A percentile compares a stretch with the other conserved stretches of the same genome.
Conservation (phyloP, 257 asterid species). For the Lithospermum erythrorhizon region DNA sequence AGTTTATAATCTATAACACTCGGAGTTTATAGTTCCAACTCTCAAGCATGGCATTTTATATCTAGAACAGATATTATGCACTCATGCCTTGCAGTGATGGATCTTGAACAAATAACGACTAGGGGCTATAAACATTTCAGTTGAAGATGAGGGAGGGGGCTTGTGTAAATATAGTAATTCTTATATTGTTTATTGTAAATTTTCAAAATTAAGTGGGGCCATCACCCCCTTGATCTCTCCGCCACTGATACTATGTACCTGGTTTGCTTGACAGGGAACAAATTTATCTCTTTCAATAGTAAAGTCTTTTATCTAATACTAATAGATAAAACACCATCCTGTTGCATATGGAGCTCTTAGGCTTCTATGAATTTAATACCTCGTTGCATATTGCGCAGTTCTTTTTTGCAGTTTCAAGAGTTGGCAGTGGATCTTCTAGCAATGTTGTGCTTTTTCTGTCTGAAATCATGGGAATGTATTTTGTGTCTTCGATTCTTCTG, state of each 20-base stretch:
- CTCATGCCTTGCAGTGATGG: background rate
- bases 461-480: conserved; percentile 99
- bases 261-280: too few relatives aligned
- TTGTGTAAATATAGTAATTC: too few relatives aligned
- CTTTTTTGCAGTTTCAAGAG: conserved; percentile 97
- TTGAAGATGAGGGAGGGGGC: too few relatives aligned
- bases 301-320: too few relatives aligned
- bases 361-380: background rate
- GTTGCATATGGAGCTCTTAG: background rate
- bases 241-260: too few relatives aligned
- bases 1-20: too few relatives aligned
- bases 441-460: conserved; percentile 96
- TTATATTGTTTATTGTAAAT: too few relatives aligned
- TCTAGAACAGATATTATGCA: background rate
- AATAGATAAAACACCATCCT: background rate
- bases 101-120: too few relatives aligned
- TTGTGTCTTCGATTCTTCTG: conserved; percentile 80
- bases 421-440: conserved; percentile 99
- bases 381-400: conserved; percentile 46
- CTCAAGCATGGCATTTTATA: background rate
- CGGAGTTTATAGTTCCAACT: background rate
- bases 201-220: too few relatives aligned
- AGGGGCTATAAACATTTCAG: too few relatives aligned
- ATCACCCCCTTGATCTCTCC: too few relatives aligned
- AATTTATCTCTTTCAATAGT: background rate